phyloP scores from a whole-genome alignment of 2,329 filamentous ascomycete genomes.

The Ciborinia camelliae region DNA sequence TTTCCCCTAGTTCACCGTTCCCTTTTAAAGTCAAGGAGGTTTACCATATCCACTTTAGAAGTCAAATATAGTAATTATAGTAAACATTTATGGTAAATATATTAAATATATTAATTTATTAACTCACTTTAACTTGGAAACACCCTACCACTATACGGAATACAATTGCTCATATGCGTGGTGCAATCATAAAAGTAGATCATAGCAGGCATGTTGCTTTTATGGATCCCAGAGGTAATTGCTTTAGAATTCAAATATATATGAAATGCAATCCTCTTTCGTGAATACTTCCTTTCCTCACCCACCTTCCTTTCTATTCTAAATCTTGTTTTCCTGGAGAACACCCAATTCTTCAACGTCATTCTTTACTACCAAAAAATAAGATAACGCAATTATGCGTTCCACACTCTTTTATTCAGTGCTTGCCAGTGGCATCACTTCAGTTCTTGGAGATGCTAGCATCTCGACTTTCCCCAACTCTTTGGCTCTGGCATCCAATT shows the following conservation, averaged over 20 bases:
- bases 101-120: neutral
- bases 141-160: too few relatives aligned
- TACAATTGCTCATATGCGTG: neutral
- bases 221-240: neutral
- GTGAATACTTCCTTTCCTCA: neutral
- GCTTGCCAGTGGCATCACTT: constrained; percentile 27
- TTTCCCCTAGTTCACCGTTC: too few relatives aligned
- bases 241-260: neutral
- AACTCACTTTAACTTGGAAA: neutral
- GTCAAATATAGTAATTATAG: too few relatives aligned
- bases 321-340: neutral
- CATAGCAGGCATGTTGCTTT: neutral
- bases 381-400: constrained; percentile 23
- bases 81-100: too few relatives aligned
- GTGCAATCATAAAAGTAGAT: constrained; percentile 11
- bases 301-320: neutral
- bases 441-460: constrained; percentile 25
- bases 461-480: constrained; percentile 41
- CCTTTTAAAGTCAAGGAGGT: neutral
- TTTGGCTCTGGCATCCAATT: constrained; percentile 48
- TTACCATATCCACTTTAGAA: neutral
- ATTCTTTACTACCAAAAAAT: constrained; percentile 15
- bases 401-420: constrained; percentile 27
- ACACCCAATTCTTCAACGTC: neutral
- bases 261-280: neutral